Evolutionary conservation across 2,329 filamentous ascomycete genomes (phyloP).

Genomic region (Hymenoscyphus repandus): DNA sequence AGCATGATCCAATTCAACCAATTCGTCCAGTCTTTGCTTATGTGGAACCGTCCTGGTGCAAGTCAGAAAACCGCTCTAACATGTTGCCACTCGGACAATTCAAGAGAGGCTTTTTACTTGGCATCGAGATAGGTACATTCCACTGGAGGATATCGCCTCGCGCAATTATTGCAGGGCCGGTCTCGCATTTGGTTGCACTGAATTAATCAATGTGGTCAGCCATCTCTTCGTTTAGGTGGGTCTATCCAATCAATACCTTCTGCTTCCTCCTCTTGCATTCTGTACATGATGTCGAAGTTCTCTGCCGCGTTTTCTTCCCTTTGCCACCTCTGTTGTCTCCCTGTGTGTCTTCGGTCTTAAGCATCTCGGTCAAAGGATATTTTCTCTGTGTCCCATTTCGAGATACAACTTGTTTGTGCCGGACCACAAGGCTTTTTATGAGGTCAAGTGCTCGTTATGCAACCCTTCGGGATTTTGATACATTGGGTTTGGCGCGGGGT

Average conservation of each 20-base stretch:
- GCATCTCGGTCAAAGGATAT: slow-evolving; percentile 21
- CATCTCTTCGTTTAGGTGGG: neutral
- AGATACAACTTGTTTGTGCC: neutral
- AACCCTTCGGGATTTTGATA: neutral
- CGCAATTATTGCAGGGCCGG: slow-evolving; percentile 24
- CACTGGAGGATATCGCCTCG: slow-evolving; percentile 23
- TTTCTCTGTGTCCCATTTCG: neutral
- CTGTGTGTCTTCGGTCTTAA: slow-evolving; percentile 19
- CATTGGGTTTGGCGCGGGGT: neutral
- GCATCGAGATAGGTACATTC: slow-evolving; percentile 19
- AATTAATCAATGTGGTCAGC: slow-evolving; percentile 6
- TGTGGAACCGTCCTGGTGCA: neutral
- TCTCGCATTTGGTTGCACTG: slow-evolving; percentile 26
- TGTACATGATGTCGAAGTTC: slow-evolving; percentile 22
- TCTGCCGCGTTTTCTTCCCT: slow-evolving; percentile 18
- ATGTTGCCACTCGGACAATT: neutral
- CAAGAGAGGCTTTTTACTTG: slow-evolving; percentile 9
- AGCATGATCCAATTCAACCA: neutral
- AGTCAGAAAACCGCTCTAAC: neutral
- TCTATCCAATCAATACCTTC: slow-evolving; percentile 16
- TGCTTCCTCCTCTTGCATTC: slow-evolving; percentile 24
- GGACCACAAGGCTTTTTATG: neutral
- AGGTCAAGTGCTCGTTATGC: neutral
- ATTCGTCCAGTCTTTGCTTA: neutral
- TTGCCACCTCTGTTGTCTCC: neutral